phyloP scores from a whole-genome alignment of 1,284 basidiomycete genomes.

The Cystobasidiaceae sp. region DNA sequence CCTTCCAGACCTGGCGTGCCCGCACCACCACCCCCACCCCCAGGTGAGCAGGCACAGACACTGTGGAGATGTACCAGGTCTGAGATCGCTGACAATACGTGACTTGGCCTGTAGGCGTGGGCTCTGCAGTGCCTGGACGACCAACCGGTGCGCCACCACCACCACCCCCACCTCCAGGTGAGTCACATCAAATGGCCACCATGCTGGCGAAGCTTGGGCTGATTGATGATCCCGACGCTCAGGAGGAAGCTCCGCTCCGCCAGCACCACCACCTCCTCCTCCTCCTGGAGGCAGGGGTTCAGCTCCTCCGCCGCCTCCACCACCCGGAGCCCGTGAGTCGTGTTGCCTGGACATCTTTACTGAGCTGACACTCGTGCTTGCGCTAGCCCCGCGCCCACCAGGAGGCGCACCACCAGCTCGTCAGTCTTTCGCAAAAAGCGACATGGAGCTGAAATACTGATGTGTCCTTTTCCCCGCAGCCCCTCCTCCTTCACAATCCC shows the following conservation, averaged over 20 bases:
- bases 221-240: too few relatives aligned
- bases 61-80: neutral
- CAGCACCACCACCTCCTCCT: conserved; percentile 24
- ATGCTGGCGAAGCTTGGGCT: conserved; percentile 37
- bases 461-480: neutral
- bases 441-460: neutral
- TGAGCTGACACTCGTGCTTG: too few relatives aligned
- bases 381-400: too few relatives aligned
- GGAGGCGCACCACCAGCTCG: too few relatives aligned
- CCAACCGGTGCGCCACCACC: conserved; percentile 48
- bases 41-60: conserved; percentile 46
- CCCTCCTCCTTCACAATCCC: neutral
- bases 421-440: too few relatives aligned
- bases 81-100: too few relatives aligned
- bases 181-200: conserved; percentile 43
- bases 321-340: conserved; percentile 6
- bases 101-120: too few relatives aligned
- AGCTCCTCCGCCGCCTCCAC: conserved; percentile 39
- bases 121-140: conserved; percentile 46
- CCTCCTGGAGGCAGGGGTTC: conserved; percentile 34
- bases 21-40: conserved; percentile 46
- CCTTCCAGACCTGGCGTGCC: conserved; percentile 49
- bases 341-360: too few relatives aligned
- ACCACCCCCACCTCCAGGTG: conserved; percentile 50
- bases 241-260: conserved; percentile 15